phyloP scores from a whole-genome alignment of 2,329 filamentous ascomycete genomes.

The Xylaria sp. region DNA sequence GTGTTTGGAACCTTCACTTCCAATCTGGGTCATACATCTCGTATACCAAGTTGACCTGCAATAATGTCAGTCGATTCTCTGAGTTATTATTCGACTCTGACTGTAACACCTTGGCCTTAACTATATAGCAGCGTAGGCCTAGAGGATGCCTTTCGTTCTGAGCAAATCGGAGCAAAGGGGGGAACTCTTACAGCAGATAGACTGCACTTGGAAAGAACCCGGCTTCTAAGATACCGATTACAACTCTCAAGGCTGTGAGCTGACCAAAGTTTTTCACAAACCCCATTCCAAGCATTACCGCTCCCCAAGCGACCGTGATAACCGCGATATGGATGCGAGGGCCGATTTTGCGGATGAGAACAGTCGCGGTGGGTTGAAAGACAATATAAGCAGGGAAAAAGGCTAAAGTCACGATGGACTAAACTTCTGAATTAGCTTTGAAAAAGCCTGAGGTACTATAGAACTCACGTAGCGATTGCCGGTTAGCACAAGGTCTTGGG shows the following conservation, averaged over 20 bases:
- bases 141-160: background rate
- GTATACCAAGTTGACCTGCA: slow-evolving; percentile 72
- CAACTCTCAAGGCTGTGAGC: slow-evolving; percentile 64
- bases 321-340: slow-evolving; percentile 64
- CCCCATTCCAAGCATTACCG: slow-evolving; percentile 72
- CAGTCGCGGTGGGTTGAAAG: slow-evolving; percentile 76
- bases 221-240: slow-evolving; percentile 74
- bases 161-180: background rate
- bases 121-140: background rate
- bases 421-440: slow-evolving; percentile 15
- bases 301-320: slow-evolving; percentile 69
- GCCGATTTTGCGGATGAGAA: slow-evolving; percentile 74
- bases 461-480: slow-evolving; percentile 52
- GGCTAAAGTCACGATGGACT: slow-evolving; percentile 73
- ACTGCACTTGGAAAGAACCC: slow-evolving; percentile 77
- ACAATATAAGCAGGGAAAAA: slow-evolving; percentile 80
- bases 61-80: background rate
- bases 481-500: slow-evolving; percentile 56
- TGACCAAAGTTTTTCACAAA: slow-evolving; percentile 64
- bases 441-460: background rate
- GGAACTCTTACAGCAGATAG: slow-evolving; percentile 67
- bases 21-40: slow-evolving; percentile 58
- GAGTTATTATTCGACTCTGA: background rate
- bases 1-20: slow-evolving; percentile 5
- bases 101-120: background rate